Conservation (phyloP, 768 basidiomycete species). For the Lactarius quietus region DNA sequence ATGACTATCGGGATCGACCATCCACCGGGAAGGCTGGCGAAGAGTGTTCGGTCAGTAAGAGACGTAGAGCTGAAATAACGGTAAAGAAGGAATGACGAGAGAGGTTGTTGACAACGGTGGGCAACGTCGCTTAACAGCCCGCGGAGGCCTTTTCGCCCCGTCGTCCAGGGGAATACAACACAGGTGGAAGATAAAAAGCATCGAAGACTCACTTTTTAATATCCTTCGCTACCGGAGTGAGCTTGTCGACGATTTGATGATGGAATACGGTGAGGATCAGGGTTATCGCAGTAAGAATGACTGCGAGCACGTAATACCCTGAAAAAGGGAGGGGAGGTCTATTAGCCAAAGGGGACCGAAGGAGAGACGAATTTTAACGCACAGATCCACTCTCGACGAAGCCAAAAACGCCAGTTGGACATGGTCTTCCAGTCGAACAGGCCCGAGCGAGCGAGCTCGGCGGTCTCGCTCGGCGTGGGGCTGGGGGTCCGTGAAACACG, state of each 20-base stretch:
- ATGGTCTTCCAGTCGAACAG: conserved; percentile 35
- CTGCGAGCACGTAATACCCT: conserved; percentile 37
- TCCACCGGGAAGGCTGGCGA: conserved; percentile 48
- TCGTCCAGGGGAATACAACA: not conserved
- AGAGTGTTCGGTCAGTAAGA: not conserved
- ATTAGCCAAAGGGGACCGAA: not conserved
- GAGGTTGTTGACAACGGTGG: conserved; percentile 20
- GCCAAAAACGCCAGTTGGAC: conserved; percentile 34
- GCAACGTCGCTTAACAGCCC: not conserved
- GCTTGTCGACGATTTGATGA: conserved; percentile 59
- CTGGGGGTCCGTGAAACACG: conserved; percentile 33
- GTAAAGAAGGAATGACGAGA: not conserved
- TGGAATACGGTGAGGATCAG: conserved; percentile 45
- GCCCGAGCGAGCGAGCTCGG: conserved; percentile 30
- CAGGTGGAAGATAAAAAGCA: not conserved
- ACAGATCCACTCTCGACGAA: conserved; percentile 37
- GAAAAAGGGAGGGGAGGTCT: conserved; percentile 3
- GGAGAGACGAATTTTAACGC: conserved; percentile 18
- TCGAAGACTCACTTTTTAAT: conserved; percentile 50
- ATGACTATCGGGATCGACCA: conserved; percentile 79
- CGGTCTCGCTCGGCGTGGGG: conserved; percentile 36
- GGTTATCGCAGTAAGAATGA: conserved; percentile 34
- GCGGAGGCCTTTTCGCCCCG: not conserved
- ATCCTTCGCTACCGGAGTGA: conserved; percentile 63
- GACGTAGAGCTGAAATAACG: not conserved